These are phyloP conservation scores for Onygenales sp. DNA, from an alignment of 2,329 filamentous ascomycete species.

Conservation along the genomic window DNA sequence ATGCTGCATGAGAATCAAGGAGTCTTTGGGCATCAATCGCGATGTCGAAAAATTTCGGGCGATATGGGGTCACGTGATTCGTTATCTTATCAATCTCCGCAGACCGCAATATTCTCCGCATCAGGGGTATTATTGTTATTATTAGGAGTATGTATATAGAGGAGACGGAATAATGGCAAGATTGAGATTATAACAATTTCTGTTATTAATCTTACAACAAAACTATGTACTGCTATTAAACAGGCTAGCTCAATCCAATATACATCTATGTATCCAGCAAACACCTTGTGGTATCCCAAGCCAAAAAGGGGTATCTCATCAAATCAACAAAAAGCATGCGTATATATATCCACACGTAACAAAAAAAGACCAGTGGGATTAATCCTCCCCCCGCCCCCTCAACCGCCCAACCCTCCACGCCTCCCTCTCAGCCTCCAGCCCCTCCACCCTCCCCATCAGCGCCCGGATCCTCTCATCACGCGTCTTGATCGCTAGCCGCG, in stretches of 20 bases:
- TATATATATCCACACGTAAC: too few relatives aligned
- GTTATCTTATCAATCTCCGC: conserved; percentile 1
- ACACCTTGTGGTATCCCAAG: too few relatives aligned
- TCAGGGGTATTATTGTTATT: neutral
- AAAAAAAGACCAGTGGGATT: too few relatives aligned
- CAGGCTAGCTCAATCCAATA: too few relatives aligned
- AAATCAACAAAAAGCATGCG: too few relatives aligned
- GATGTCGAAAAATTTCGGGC: neutral
- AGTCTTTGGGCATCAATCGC: neutral
- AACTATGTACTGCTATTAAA: too few relatives aligned
- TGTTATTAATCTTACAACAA: too few relatives aligned
- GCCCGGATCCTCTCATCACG: conserved; percentile 57
- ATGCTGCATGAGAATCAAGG: too few relatives aligned
- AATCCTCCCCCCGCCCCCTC: conserved; percentile 10
- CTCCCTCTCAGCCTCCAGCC: conserved; percentile 47
- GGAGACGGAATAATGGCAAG: neutral
- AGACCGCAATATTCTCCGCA: neutral
- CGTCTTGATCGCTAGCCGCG: conserved; percentile 50
- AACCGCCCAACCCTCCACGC: conserved; percentile 39
- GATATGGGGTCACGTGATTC: neutral
- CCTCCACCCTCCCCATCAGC: conserved; percentile 55
- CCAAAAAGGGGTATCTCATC: too few relatives aligned
- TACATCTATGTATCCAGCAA: too few relatives aligned
- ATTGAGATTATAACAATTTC: too few relatives aligned
- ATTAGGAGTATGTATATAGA: neutral